These are phyloP conservation scores for Thyridium curvatum DNA, from an alignment of 2,329 filamentous ascomycete genomes.

Conservation along the genomic window DNA sequence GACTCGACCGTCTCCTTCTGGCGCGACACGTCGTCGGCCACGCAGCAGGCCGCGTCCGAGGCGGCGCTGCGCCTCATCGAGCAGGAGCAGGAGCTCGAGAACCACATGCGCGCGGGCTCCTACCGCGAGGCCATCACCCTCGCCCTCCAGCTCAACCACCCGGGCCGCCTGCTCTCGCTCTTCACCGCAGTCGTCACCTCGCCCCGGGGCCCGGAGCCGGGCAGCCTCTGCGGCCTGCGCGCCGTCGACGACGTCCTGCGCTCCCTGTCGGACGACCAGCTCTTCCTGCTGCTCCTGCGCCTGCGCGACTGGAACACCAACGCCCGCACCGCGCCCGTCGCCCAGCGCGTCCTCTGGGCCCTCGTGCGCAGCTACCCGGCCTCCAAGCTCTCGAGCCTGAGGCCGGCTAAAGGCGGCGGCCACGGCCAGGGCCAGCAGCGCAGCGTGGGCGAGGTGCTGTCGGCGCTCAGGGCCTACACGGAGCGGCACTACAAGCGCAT, in stretches of 20 bases:
- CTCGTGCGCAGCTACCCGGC: slow-evolving; percentile 78
- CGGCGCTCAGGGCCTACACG: slow-evolving; percentile 84
- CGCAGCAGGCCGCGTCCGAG: slow-evolving; percentile 65
- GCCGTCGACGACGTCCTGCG: slow-evolving; percentile 79
- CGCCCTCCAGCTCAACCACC: slow-evolving; percentile 90
- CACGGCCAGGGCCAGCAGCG: slow-evolving; percentile 45
- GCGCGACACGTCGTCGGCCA: slow-evolving; percentile 82
- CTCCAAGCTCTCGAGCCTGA: slow-evolving; percentile 64
- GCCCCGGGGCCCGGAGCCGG: slow-evolving; percentile 46
- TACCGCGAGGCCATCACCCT: slow-evolving; percentile 91
- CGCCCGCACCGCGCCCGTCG: slow-evolving; percentile 74
- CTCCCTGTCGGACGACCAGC: slow-evolving; percentile 75
- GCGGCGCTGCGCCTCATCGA: slow-evolving; percentile 74
- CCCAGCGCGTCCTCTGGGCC: slow-evolving; percentile 77
- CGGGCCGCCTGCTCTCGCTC: slow-evolving; percentile 74
- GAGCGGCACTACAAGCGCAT: slow-evolving; percentile 87
- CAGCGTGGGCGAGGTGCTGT: slow-evolving; percentile 75
- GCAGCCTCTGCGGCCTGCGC: slow-evolving; percentile 56
- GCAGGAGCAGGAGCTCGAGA: slow-evolving; percentile 89
- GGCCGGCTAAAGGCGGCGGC: slow-evolving; percentile 38
- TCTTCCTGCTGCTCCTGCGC: slow-evolving; percentile 74
- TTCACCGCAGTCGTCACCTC: slow-evolving; percentile 74
- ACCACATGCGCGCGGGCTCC: slow-evolving; percentile 80
- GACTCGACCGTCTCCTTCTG: slow-evolving; percentile 94
- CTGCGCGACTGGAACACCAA: slow-evolving; percentile 98